Percentiles rank a stretch among this genome's conserved stretches.
phyloP scores from a whole-genome alignment of 371 early-diverging fungal species.

The Mucor indicus region DNA sequence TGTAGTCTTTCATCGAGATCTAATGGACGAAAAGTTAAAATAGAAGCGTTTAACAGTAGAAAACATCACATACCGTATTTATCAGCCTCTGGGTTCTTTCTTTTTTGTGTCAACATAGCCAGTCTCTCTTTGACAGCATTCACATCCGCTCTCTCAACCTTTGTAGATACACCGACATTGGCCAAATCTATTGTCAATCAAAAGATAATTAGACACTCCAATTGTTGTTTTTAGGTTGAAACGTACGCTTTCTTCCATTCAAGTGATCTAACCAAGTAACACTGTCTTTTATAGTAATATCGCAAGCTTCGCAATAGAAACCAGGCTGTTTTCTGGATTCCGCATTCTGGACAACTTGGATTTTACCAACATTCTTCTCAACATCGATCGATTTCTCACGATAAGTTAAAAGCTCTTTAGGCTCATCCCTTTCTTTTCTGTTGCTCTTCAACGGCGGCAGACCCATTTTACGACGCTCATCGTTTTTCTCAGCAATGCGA shows the following conservation, averaged over 20 bases:
- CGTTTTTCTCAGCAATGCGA: constrained; percentile 33
- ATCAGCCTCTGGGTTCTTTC: constrained; percentile 35
- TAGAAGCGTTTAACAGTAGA: background rate
- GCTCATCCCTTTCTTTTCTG: constrained; percentile 24
- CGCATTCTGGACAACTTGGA: constrained; percentile 72
- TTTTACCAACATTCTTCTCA: constrained; percentile 76
- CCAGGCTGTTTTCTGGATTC: constrained; percentile 74
- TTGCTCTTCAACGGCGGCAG: constrained; percentile 32
- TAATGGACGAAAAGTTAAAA: constrained; percentile 5
- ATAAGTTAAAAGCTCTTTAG: constrained; percentile 28
- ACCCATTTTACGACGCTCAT: constrained; percentile 37
- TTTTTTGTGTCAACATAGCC: constrained; percentile 55
- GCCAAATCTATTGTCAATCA: constrained; percentile 30
- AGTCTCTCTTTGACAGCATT: constrained; percentile 54
- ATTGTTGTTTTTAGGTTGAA: too few relatives aligned
- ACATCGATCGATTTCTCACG: constrained; percentile 64
- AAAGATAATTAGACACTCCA: background rate
- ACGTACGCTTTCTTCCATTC: constrained; percentile 83
- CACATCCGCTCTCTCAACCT: constrained; percentile 64
- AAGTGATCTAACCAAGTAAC: constrained; percentile 86
- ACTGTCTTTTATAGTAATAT: constrained; percentile 84
- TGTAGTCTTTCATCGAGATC: constrained; percentile 57
- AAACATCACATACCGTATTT: constrained; percentile 45
- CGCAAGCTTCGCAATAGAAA: constrained; percentile 88
- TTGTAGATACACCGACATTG: constrained; percentile 71